Conservation (phyloP, 345 rosid genomes). For the Isatis tinctoria region DNA sequence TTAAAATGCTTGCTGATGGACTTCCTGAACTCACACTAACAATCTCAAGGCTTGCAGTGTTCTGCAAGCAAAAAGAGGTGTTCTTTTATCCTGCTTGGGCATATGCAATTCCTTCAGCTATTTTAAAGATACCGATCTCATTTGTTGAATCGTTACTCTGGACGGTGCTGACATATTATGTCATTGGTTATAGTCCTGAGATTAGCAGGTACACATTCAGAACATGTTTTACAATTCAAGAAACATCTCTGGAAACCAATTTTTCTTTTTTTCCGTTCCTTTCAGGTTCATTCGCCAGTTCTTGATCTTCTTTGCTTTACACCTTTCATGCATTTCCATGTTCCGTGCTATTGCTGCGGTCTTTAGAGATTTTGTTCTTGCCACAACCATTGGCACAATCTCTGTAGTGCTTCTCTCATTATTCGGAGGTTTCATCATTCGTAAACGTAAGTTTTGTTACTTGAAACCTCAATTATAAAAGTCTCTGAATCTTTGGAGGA, state of each 20-base stretch:
- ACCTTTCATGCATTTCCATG: constrained; percentile 47
- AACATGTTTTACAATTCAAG: not conserved
- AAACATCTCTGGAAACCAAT: not conserved
- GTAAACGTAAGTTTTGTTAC: constrained; percentile 30
- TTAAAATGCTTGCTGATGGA: constrained; percentile 45
- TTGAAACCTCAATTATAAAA: not conserved
- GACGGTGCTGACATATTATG: constrained; percentile 47
- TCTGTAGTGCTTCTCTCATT: constrained; percentile 38
- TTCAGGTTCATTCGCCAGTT: constrained; percentile 58
- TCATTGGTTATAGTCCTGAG: constrained; percentile 50
- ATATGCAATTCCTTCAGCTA: constrained; percentile 42
- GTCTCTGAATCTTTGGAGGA: constrained; percentile 29
- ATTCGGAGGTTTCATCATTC: constrained; percentile 58
- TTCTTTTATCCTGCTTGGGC: constrained; percentile 52
- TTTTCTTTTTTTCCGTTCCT: not conserved
- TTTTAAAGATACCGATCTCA: constrained; percentile 45
- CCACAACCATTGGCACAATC: constrained; percentile 42
- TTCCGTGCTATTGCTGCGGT: constrained; percentile 47
- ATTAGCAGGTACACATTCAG: constrained; percentile 30
- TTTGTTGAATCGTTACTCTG: constrained; percentile 37
- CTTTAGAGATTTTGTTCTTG: constrained; percentile 45
- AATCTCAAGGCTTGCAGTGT: constrained; percentile 38
- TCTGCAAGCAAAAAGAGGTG: constrained; percentile 42
- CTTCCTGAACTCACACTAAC: constrained; percentile 44
- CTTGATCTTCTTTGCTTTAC: constrained; percentile 49